A percentile compares a stretch with the other conserved stretches of the same genome.
These are phyloP conservation scores for Lactifluus piperatus DNA, from an alignment of 768 basidiomycete species.

Conservation along the genomic window DNA sequence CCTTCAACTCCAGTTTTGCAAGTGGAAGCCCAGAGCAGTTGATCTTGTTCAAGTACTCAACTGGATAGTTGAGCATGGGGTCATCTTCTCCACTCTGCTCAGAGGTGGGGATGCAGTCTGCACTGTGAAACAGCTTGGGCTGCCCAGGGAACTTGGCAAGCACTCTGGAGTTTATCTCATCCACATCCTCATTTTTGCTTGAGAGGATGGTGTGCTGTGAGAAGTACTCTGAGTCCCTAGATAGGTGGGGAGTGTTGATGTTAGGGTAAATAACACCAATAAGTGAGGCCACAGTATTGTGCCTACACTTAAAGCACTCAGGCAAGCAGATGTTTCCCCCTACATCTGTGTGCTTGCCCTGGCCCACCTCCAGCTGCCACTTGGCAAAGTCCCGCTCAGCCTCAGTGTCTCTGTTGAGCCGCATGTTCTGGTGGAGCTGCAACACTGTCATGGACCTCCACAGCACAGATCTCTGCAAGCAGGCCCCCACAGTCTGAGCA, in stretches of 20 bases:
- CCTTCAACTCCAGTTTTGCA: neutral
- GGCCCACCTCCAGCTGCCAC: neutral
- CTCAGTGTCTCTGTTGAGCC: neutral
- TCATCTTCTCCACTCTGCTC: neutral
- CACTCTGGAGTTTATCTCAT: neutral
- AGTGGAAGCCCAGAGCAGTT: neutral
- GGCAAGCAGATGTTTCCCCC: neutral
- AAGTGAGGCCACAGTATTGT: neutral
- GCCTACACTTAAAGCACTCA: neutral
- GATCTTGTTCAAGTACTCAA: neutral
- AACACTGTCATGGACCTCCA: slow-evolving; percentile 37
- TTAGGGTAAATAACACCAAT: neutral
- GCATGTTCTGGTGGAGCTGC: neutral
- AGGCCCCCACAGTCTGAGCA: slow-evolving; percentile 41
- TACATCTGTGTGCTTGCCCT: neutral
- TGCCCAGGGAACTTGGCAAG: neutral
- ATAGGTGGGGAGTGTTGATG: slow-evolving; percentile 21
- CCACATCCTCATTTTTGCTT: neutral
- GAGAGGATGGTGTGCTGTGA: neutral
- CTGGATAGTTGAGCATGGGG: neutral
- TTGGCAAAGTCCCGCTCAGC: neutral
- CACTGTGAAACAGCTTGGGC: neutral
- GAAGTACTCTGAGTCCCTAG: neutral
- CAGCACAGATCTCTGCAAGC: slow-evolving; percentile 28
- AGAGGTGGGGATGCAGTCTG: neutral